A percentile compares a stretch with the other conserved stretches of the same genome.
phyloP scores from a whole-genome alignment of 2,329 filamentous ascomycete species.

The Fusarium pseudoanthophilum region DNA sequence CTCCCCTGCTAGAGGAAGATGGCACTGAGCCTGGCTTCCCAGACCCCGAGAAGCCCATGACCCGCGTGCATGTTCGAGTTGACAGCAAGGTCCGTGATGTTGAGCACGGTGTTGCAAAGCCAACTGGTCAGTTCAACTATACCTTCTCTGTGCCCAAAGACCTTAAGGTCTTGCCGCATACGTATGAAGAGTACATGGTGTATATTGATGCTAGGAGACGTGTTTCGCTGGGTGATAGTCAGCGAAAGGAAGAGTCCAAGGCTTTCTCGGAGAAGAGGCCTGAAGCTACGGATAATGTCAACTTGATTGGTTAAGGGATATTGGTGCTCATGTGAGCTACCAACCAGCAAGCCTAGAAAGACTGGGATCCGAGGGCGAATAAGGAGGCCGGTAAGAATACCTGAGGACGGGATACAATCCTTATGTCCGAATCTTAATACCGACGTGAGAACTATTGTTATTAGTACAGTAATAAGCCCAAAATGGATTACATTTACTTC shows the following conservation, averaged over 20 bases:
- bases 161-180: slow-evolving; percentile 44
- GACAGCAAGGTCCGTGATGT: slow-evolving; percentile 48
- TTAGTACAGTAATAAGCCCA: too few species aligned
- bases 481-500: neutral
- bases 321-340: neutral
- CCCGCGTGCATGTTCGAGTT: slow-evolving; percentile 45
- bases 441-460: neutral
- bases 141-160: slow-evolving; percentile 46
- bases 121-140: slow-evolving; percentile 48
- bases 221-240: slow-evolving; percentile 39
- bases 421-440: neutral
- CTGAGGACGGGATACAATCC: neutral
- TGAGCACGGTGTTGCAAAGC: slow-evolving; percentile 45
- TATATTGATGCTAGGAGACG: slow-evolving; percentile 46
- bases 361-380: neutral
- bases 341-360: too few species aligned
- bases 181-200: slow-evolving; percentile 48
- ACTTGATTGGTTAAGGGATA: slow-evolving; percentile 28
- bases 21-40: slow-evolving; percentile 38
- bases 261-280: slow-evolving; percentile 3
- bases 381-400: rapidly evolving
- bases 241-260: slow-evolving; percentile 29
- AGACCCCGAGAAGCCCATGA: slow-evolving; percentile 41
- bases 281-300: slow-evolving; percentile 10
- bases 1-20: slow-evolving; percentile 45